phyloP scores from a whole-genome alignment of 2,329 filamentous ascomycete genomes.

The Metarhizium album region DNA sequence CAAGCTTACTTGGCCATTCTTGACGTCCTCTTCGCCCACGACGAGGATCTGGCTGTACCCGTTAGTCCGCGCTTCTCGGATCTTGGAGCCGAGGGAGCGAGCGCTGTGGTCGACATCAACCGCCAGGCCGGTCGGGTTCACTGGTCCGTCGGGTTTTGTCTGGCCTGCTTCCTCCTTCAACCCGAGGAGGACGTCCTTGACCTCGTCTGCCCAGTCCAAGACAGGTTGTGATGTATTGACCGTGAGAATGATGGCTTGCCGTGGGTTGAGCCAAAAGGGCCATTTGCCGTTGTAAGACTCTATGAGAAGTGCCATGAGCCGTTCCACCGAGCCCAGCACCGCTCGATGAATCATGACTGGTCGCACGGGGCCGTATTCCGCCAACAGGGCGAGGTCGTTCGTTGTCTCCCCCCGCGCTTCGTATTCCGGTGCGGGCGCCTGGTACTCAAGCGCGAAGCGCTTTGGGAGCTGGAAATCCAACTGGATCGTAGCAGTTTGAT shows the following conservation, averaged over 20 bases:
- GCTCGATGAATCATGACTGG: slow-evolving; percentile 81
- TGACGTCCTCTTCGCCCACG: slow-evolving; percentile 55
- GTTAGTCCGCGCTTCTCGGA: slow-evolving; percentile 58
- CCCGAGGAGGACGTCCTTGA: slow-evolving; percentile 41
- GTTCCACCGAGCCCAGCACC: slow-evolving; percentile 73
- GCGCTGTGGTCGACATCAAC: slow-evolving; percentile 61
- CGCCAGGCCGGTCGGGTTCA: slow-evolving; percentile 48
- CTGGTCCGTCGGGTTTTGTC: slow-evolving; percentile 31
- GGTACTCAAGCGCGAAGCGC: slow-evolving; percentile 67
- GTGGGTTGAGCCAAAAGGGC: slow-evolving; percentile 82
- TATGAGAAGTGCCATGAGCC: slow-evolving; percentile 75
- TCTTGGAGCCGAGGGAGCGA: slow-evolving; percentile 55
- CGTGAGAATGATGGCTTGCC: slow-evolving; percentile 64
- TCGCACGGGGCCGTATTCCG: slow-evolving; percentile 44
- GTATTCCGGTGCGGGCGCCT: slow-evolving; percentile 53
- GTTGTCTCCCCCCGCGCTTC: slow-evolving; percentile 44
- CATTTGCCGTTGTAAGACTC: slow-evolving; percentile 72
- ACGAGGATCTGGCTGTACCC: slow-evolving; percentile 67
- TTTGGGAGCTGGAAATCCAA: slow-evolving; percentile 83
- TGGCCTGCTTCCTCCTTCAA: slow-evolving; percentile 21
- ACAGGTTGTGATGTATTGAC: slow-evolving; percentile 52
- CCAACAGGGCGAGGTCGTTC: slow-evolving; percentile 34
- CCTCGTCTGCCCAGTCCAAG: slow-evolving; percentile 35
- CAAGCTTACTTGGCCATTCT: slow-evolving; percentile 41
- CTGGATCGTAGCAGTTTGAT: slow-evolving; percentile 82